These are phyloP conservation scores for Melocanna baccifera DNA, from an alignment of 176 grass and related monocot genomes.

Conservation along the genomic window DNA sequence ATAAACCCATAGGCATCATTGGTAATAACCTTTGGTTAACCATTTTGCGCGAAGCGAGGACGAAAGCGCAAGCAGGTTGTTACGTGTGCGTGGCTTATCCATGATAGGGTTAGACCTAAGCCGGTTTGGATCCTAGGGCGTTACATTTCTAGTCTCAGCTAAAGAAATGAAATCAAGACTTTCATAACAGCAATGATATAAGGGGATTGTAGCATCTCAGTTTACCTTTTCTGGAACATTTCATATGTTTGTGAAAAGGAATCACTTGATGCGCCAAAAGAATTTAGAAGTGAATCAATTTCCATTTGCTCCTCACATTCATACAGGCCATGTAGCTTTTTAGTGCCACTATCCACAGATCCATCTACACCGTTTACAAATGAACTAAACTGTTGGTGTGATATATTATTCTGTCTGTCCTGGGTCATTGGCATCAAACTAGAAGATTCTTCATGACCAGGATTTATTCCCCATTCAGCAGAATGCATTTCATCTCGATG, in stretches of 20 bases:
- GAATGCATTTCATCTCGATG: conserved; percentile 22
- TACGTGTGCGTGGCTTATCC: no score
- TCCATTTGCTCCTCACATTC: conserved; percentile 63
- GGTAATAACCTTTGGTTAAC: no score
- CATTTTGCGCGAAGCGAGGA: no score
- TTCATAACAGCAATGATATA: conserved; percentile 1
- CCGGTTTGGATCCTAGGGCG: no score
- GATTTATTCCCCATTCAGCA: conserved; percentile 23
- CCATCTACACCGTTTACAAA: conserved; percentile 25
- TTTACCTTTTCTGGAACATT: conserved; percentile 49
- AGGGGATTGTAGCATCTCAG: not conserved
- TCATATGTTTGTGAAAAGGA: conserved; percentile 42
- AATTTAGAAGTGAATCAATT: conserved; percentile 56
- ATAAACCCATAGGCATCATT: no score
- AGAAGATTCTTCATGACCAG: conserved; percentile 21
- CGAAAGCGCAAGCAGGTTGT: no score
- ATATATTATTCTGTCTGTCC: conserved; percentile 18
- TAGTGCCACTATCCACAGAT: conserved; percentile 25
- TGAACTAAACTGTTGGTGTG: conserved; percentile 34
- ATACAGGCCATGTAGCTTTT: conserved; percentile 35
- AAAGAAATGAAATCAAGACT: not conserved
- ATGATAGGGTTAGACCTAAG: no score
- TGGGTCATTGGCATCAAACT: conserved; percentile 22
- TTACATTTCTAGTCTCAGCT: not conserved
- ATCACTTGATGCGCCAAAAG: conserved; percentile 45